Conservation (phyloP, 163 green algal genomes). For the Scenedesmus sp. region DNA sequence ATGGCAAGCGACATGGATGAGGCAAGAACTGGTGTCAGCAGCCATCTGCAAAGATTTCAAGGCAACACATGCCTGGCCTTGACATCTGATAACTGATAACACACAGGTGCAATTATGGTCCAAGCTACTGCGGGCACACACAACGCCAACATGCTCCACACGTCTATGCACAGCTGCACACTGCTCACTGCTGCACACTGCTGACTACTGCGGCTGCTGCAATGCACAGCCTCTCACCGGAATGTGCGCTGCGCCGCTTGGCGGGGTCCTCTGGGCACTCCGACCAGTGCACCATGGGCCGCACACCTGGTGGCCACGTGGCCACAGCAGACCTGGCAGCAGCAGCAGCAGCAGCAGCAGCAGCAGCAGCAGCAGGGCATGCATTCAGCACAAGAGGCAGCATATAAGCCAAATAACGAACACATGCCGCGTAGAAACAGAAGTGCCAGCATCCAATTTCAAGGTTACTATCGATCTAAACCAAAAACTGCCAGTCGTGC, state of each 20-base stretch:
- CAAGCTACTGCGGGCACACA: too few species aligned
- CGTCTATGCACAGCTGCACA: too few species aligned
- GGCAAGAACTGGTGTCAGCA: neutral
- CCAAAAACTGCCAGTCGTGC: too few species aligned
- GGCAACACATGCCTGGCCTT: neutral
- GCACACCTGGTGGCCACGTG: conserved; percentile 78
- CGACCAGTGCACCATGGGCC: conserved; percentile 81
- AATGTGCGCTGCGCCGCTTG: conserved; percentile 40
- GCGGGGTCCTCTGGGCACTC: conserved; percentile 67
- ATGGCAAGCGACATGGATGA: neutral
- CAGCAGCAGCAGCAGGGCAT: neutral
- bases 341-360: neutral
- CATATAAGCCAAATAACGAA: neutral
- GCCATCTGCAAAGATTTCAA: neutral
- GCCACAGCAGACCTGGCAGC: neutral
- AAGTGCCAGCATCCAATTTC: too few species aligned
- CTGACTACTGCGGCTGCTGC: neutral
- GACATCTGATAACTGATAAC: too few species aligned
- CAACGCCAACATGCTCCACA: too few species aligned
- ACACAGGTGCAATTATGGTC: too few species aligned
- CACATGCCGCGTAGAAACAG: too few species aligned
- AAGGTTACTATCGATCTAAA: too few species aligned
- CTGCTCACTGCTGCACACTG: too few species aligned
- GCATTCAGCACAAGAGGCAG: neutral
- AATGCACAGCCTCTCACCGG: neutral